A percentile compares a stretch with the other conserved stretches of the same genome.
Conservation (phyloP, 805 yeast genomes). For the Candida krabiensis region DNA sequence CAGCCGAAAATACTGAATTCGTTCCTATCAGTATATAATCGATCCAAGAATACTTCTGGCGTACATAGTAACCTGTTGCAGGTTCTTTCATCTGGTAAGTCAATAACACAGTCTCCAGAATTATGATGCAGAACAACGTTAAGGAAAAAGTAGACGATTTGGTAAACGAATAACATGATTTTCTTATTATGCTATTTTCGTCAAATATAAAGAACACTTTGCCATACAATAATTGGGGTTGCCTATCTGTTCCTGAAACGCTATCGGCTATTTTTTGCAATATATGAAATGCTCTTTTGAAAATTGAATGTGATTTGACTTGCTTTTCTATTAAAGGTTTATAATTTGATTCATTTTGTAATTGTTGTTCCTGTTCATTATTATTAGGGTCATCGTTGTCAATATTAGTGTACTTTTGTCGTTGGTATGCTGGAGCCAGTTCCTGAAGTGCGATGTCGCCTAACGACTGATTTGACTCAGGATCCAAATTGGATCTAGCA, state of each 20-base stretch:
- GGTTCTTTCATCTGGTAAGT: constrained; percentile 61
- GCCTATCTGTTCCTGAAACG: constrained; percentile 8
- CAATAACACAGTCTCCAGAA: constrained; percentile 46
- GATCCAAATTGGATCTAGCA: background rate
- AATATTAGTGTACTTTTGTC: background rate
- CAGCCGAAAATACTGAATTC: constrained; percentile 58
- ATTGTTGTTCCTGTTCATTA: background rate
- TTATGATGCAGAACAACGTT: constrained; percentile 37
- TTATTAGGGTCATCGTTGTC: background rate
- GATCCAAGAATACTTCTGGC: constrained; percentile 43
- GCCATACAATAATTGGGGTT: constrained; percentile 25
- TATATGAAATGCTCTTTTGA: background rate
- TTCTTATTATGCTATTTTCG: constrained; percentile 34
- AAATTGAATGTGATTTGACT: background rate
- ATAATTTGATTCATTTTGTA: background rate
- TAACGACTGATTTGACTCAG: background rate
- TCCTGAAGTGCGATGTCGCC: background rate
- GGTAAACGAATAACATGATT: constrained; percentile 31
- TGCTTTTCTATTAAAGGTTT: background rate
- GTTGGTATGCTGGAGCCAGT: background rate
- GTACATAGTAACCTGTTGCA: constrained; percentile 35
- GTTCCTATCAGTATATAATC: constrained; percentile 53
- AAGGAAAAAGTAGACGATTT: constrained; percentile 30
- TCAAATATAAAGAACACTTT: constrained; percentile 38
- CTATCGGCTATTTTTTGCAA: constrained; percentile 5